Base-by-base conservation (phyloP, 441 rosid species). In the Syzygium syzygioides region DNA sequence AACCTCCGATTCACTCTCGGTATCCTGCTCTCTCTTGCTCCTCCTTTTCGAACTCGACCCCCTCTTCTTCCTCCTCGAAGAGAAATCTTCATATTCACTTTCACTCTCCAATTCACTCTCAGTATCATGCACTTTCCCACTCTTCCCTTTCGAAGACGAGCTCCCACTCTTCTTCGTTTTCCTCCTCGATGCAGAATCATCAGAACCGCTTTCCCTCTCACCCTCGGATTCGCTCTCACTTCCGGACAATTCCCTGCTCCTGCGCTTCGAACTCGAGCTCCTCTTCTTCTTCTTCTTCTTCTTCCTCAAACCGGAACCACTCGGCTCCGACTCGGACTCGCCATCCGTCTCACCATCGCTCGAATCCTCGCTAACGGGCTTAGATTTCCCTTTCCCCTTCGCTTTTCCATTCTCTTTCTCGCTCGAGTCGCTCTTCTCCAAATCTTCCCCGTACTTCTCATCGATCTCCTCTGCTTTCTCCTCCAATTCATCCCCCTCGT, bases 1-100 rank as follows among this genome's bases (percentile, higher is more conserved):
- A 12, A 92, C 90, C 86, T 54, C 95, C 0, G 95, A 91, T 71
- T 91, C 95, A 56, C 91, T 91, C n/a, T 90, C 95, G 32, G 91
- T 91, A 52, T 92, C 87, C 1, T 28, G 37, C 3, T 90, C 91
- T 86, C 56, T 95, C 79, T 91, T 90, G 59, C 91, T 56, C 54
- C 91, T 91, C 37, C 91, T 92, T 90, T 90, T 94, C 17, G 92
- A 92, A 90, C 90, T 91, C 14, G 89, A 91, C 50, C 84, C 26
- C 20, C 55, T 85, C 30, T 79, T 79, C 71, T 91, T 90, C 93
- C 87, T 93, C 87, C 90, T 92, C 30, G 17, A 59, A 55, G 28
- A 26, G 12, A 25, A 85, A 85, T 85, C 86, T 64, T 85, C 86
- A 4, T 20, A 85, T 30, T 85, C 86, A 34, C 48, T 57, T 57